A percentile compares a stretch with the other conserved stretches of the same genome.
Evolutionary conservation across 768 basidiomycete species (phyloP).

Genomic region (Lentinula aciculospora): DNA sequence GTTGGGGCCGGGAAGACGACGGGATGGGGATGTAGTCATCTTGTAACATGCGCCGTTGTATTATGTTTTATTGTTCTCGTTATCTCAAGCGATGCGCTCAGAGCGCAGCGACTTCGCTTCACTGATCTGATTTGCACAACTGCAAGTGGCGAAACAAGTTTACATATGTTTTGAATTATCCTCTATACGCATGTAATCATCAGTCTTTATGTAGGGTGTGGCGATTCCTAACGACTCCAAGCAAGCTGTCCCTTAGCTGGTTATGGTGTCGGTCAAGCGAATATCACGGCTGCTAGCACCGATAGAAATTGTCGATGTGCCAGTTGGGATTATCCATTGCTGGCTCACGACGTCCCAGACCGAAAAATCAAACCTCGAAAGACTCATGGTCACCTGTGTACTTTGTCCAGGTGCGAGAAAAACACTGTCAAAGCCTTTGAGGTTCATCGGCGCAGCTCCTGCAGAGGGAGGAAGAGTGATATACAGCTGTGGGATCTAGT

Average conservation of each 20-base stretch:
- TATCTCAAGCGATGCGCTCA: background rate
- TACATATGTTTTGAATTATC: no score
- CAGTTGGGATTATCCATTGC: conserved; percentile 49
- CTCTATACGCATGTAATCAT: no score
- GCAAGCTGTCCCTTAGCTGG: conserved; percentile 19
- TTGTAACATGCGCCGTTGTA: background rate
- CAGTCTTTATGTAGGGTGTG: no score
- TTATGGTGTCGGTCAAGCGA: conserved; percentile 35
- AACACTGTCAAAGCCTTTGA: conserved; percentile 54
- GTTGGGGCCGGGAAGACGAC: conserved; percentile 72
- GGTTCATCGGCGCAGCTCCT: conserved; percentile 39
- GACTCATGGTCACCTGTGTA: conserved; percentile 37
- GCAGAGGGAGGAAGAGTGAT: conserved; percentile 42
- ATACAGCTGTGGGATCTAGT: conserved; percentile 53
- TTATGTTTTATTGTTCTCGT: background rate
- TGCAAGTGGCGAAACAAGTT: no score
- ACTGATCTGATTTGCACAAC: no score
- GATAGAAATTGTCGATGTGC: conserved; percentile 38
- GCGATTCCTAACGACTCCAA: background rate
- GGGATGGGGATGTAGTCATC: conserved; percentile 60
- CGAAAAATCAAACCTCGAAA: conserved; percentile 47
- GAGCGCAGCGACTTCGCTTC: background rate
- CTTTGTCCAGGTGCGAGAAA: conserved; percentile 38
- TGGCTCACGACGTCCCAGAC: conserved; percentile 51
- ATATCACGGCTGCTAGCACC: conserved; percentile 49